Conservation (phyloP, 2,329 filamentous ascomycete genomes). For the Aspergillus candidus region DNA sequence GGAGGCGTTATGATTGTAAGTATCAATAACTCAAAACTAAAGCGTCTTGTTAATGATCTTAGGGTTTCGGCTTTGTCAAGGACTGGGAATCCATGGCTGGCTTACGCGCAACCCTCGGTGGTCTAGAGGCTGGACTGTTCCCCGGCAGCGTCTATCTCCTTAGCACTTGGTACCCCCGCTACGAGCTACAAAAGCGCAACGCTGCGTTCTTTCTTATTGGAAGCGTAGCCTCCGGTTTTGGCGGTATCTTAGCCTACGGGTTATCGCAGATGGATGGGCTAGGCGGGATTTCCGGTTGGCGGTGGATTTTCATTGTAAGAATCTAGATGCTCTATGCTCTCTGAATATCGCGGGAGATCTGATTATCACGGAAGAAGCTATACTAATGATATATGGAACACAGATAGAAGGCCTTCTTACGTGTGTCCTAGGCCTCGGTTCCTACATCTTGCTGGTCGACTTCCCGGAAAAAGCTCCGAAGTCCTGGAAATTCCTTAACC, state of each 20-base stretch:
- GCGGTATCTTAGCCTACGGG: slow-evolving; percentile 36
- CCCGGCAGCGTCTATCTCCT: slow-evolving; percentile 7
- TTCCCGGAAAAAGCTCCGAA: too few relatives aligned
- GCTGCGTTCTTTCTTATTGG: slow-evolving; percentile 41
- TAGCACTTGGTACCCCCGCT: slow-evolving; percentile 47
- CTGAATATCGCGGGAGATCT: too few relatives aligned
- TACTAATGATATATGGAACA: too few relatives aligned
- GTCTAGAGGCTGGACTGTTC: slow-evolving; percentile 7
- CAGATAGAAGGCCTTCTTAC: too few relatives aligned
- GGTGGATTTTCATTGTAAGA: slow-evolving; percentile 19
- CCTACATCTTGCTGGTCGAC: too few relatives aligned
- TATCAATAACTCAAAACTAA: too few relatives aligned
- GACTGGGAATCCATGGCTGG: slow-evolving; percentile 48
- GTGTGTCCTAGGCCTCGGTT: too few relatives aligned
- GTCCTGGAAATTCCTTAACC: slow-evolving; percentile 29
- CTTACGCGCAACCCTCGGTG: slow-evolving; percentile 46
- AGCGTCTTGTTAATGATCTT: too few relatives aligned
- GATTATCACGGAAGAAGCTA: too few relatives aligned
- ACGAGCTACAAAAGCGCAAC: too few relatives aligned
- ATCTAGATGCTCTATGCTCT: too few relatives aligned
- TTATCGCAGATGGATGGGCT: slow-evolving; percentile 25
- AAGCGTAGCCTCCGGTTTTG: slow-evolving; percentile 36
- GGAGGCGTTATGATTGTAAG: slow-evolving; percentile 11
- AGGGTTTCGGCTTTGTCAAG: slow-evolving; percentile 2
- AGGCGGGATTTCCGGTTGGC: slow-evolving; percentile 19